Conservation (phyloP, 768 basidiomycete species). For the Cystofilobasidium ferigula region DNA sequence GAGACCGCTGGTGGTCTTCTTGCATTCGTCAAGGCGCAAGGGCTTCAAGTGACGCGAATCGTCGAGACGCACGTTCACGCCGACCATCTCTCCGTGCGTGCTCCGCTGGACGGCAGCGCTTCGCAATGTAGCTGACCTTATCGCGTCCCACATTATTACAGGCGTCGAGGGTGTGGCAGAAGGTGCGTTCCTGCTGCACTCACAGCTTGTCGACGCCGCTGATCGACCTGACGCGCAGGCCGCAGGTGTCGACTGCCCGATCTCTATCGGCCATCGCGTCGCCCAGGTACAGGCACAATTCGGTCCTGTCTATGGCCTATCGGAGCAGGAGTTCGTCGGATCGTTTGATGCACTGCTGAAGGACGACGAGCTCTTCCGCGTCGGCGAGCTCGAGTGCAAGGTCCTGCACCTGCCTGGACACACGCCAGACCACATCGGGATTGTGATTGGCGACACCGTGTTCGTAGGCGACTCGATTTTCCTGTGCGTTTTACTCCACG, state of each 20-base stretch:
- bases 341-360: conserved; percentile 31
- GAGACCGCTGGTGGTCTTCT: conserved; percentile 27
- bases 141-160: not conserved
- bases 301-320: conserved; percentile 28
- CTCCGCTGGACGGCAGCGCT: not conserved
- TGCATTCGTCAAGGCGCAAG: conserved; percentile 27
- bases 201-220: too few species aligned
- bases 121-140: not conserved
- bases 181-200: conserved; percentile 16
- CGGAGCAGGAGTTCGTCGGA: conserved; percentile 15
- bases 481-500: conserved; percentile 22
- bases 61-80: conserved; percentile 36
- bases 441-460: conserved; percentile 29
- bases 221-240: too few species aligned
- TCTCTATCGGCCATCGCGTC: conserved; percentile 29
- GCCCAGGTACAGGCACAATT: conserved; percentile 29
- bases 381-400: conserved; percentile 27
- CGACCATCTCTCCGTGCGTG: conserved; percentile 29
- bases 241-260: conserved; percentile 13
- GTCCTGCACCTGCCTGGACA: conserved; percentile 32
- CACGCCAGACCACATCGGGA: conserved; percentile 29
- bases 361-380: conserved; percentile 28
- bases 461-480: conserved; percentile 34
- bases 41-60: conserved; percentile 25
- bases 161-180: conserved; percentile 17